Percentiles rank a stretch among this genome's conserved stretches.
phyloP scores from a whole-genome alignment of 352 stramenopile species.

The Phytophthora parvispora region DNA sequence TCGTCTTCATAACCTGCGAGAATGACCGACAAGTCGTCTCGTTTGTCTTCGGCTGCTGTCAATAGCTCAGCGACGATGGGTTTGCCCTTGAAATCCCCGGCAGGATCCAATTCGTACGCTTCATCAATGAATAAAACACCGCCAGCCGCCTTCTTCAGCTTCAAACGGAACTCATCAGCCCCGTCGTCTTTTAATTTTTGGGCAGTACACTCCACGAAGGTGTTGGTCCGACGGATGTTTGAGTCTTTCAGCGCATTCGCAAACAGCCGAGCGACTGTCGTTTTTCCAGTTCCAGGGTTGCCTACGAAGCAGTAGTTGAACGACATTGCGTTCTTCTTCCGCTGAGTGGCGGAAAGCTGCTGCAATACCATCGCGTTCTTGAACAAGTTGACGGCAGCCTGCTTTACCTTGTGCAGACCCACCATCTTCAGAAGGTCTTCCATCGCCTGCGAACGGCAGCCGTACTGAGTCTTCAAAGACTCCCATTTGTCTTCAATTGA shows the following conservation, averaged over 20 bases:
- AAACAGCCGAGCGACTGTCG: conserved; percentile 86
- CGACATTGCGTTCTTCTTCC: conserved; percentile 78
- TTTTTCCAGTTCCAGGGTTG: conserved; percentile 83
- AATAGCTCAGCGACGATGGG: conserved; percentile 92
- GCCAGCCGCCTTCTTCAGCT: conserved; percentile 75
- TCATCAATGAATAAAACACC: conserved; percentile 96
- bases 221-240: conserved; percentile 57
- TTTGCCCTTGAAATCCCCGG: conserved; percentile 79
- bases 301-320: conserved; percentile 86
- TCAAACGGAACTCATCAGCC: conserved; percentile 74
- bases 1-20: conserved; percentile 95
- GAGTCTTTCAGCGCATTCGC: conserved; percentile 85
- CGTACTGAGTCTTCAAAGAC: conserved; percentile 58
- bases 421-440: conserved; percentile 87
- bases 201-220: conserved; percentile 53
- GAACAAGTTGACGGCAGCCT: conserved; percentile 77
- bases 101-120: conserved; percentile 92
- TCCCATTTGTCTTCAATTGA: conserved; percentile 69
- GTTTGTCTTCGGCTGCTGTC: conserved; percentile 88
- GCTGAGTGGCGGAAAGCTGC: conserved; percentile 54
- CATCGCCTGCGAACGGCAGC: conserved; percentile 74
- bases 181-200: conserved; percentile 85
- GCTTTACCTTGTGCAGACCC: conserved; percentile 87
- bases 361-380: conserved; percentile 75
- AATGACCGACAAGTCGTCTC: conserved; percentile 90